Evolutionary conservation across 768 basidiomycete species (phyloP).

Genomic region (Tylopilus sp.): DNA sequence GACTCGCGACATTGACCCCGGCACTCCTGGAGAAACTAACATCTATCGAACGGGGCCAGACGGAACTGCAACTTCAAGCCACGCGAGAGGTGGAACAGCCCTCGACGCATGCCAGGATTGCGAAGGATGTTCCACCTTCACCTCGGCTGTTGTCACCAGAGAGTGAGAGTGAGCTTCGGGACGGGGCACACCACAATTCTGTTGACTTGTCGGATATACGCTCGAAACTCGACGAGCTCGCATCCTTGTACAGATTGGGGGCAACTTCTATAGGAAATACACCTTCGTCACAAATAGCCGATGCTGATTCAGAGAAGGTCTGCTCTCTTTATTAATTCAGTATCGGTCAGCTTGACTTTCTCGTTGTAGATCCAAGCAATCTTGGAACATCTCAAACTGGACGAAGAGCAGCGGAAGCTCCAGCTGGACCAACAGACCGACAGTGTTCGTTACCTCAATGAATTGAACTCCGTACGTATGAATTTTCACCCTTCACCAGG

Average conservation of each 20-base stretch:
- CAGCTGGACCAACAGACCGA: constrained; percentile 68
- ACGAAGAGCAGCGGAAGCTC: constrained; percentile 43
- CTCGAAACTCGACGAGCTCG: constrained; percentile 37
- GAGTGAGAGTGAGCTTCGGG: not conserved
- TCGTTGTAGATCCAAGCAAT: constrained; percentile 40
- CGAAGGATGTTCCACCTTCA: constrained; percentile 12
- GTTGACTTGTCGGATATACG: constrained; percentile 30
- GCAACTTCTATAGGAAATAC: not conserved
- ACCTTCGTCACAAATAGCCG: constrained; percentile 1
- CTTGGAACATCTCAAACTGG: constrained; percentile 45
- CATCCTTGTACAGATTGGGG: constrained; percentile 19
- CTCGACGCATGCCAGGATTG: not conserved
- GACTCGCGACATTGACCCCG: constrained; percentile 39
- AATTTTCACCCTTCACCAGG: not conserved
- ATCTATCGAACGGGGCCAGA: constrained; percentile 27
- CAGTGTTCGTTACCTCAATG: constrained; percentile 73
- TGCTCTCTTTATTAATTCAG: not conserved
- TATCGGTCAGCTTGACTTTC: not conserved
- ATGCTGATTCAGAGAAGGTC: constrained; percentile 21
- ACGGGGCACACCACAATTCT: not conserved
- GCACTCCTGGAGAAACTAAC: constrained; percentile 33
- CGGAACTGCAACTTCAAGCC: constrained; percentile 16
- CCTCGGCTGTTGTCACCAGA: constrained; percentile 1
- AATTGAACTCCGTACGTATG: constrained; percentile 62
- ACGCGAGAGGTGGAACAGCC: constrained; percentile 5